phyloP scores from a whole-genome alignment of 2,329 filamentous ascomycete genomes.

The Torrubiellomyces zombiae region DNA sequence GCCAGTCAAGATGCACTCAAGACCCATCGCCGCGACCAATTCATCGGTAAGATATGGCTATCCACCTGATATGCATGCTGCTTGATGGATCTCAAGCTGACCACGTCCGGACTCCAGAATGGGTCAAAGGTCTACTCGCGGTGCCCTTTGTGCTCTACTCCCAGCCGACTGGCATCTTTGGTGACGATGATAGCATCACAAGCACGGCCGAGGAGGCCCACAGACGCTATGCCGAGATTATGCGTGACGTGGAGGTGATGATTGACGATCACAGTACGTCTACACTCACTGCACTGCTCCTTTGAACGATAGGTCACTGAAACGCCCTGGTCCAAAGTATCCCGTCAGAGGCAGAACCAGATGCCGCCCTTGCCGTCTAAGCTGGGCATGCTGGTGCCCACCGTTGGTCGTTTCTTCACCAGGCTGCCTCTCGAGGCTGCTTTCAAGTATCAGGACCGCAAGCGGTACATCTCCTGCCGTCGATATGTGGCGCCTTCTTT shows the following conservation, averaged over 20 bases:
- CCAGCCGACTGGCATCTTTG: constrained; percentile 76
- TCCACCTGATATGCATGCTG: neutral
- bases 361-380: constrained; percentile 47
- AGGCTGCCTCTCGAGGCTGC: constrained; percentile 72
- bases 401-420: constrained; percentile 88
- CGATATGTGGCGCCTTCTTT: constrained; percentile 93
- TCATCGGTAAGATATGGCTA: constrained; percentile 44
- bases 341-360: constrained; percentile 38
- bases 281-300: constrained; percentile 2
- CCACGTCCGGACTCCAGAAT: constrained; percentile 41
- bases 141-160: constrained; percentile 95
- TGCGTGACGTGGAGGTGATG: constrained; percentile 81
- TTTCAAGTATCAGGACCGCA: constrained; percentile 77
- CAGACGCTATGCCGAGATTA: constrained; percentile 83
- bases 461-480: constrained; percentile 73
- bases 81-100: neutral
- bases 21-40: constrained; percentile 80
- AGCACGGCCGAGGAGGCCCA: constrained; percentile 69
- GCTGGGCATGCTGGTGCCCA: constrained; percentile 78
- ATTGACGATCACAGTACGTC: constrained; percentile 73
- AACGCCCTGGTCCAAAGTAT: constrained; percentile 34
- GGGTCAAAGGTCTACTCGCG: constrained; percentile 88
- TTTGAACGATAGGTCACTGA: too few relatives aligned
- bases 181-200: constrained; percentile 46
- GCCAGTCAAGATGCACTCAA: constrained; percentile 41